Conservation (phyloP, 1,284 basidiomycete genomes). For the Salmacisia buchloeana region DNA sequence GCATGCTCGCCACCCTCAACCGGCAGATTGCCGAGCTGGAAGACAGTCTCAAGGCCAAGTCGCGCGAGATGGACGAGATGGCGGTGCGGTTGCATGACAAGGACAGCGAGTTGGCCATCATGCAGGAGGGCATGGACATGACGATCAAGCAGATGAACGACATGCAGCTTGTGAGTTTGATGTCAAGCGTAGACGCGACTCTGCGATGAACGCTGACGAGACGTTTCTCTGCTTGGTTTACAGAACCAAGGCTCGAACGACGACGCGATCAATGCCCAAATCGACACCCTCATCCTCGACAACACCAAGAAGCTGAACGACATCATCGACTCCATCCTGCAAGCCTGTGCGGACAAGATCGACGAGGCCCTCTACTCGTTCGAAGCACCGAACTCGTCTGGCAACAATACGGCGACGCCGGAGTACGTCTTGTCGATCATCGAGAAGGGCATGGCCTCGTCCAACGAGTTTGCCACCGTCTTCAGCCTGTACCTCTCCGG, state of each 20-base stretch:
- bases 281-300: slow-evolving; percentile 93
- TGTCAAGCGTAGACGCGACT: not conserved
- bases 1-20: slow-evolving; percentile 87
- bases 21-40: slow-evolving; percentile 92
- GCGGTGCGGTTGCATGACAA: slow-evolving; percentile 85
- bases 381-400: slow-evolving; percentile 86
- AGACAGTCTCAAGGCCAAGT: slow-evolving; percentile 75
- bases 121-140: slow-evolving; percentile 92
- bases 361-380: slow-evolving; percentile 96
- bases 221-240: slow-evolving; percentile 18
- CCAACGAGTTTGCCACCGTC: slow-evolving; percentile 89
- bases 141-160: slow-evolving; percentile 86
- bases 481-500: slow-evolving; percentile 87
- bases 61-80: slow-evolving; percentile 60
- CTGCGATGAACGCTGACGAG: not conserved
- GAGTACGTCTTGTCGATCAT: slow-evolving; percentile 98
- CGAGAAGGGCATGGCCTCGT: slow-evolving; percentile 88
- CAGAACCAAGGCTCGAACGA: slow-evolving; percentile 77
- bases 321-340: slow-evolving; percentile 96
- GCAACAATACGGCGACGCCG: slow-evolving; percentile 91
- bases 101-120: slow-evolving; percentile 88
- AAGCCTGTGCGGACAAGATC: slow-evolving; percentile 87
- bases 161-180: slow-evolving; percentile 65
- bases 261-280: slow-evolving; percentile 86
- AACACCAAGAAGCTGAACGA: slow-evolving; percentile 96